phyloP scores from a whole-genome alignment of 2,329 filamentous ascomycete genomes.

The Cordyceps javanica region DNA sequence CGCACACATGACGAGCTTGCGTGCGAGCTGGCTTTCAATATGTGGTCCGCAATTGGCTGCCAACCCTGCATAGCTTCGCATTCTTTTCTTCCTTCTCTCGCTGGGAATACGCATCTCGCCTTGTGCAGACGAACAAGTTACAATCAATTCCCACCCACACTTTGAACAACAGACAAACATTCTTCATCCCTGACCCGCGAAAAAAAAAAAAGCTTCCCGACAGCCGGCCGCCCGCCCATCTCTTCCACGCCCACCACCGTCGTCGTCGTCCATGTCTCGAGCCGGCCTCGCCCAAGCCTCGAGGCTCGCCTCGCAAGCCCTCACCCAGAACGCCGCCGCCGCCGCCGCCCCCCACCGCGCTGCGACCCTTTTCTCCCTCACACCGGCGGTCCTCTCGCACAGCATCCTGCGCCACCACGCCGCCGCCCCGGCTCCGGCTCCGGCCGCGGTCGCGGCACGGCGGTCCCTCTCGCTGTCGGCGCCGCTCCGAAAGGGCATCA shows the following conservation, averaged over 20 bases:
- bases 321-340: constrained; percentile 17
- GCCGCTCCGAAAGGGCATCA: constrained; percentile 42
- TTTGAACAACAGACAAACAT: background rate
- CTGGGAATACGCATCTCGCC: background rate
- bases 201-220: too few relatives aligned
- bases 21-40: constrained; percentile 1
- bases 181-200: background rate
- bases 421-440: too few relatives aligned
- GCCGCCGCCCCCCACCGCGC: too few relatives aligned
- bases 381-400: constrained; percentile 5
- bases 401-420: too few relatives aligned
- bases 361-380: too few relatives aligned
- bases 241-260: background rate
- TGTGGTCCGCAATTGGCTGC: constrained; percentile 11
- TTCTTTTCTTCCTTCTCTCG: background rate
- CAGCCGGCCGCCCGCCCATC: background rate
- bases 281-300: constrained; percentile 31
- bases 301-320: constrained; percentile 29
- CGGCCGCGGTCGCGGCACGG: too few relatives aligned
- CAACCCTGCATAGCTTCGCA: background rate
- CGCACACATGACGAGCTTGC: constrained; percentile 14
- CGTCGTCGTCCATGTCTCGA: constrained; percentile 24
- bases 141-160: background rate
- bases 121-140: background rate
- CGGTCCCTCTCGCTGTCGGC: constrained; percentile 26